These are phyloP conservation scores for Carex littledalei DNA, from an alignment of 176 grass and related monocot species.

Conservation along the genomic window DNA sequence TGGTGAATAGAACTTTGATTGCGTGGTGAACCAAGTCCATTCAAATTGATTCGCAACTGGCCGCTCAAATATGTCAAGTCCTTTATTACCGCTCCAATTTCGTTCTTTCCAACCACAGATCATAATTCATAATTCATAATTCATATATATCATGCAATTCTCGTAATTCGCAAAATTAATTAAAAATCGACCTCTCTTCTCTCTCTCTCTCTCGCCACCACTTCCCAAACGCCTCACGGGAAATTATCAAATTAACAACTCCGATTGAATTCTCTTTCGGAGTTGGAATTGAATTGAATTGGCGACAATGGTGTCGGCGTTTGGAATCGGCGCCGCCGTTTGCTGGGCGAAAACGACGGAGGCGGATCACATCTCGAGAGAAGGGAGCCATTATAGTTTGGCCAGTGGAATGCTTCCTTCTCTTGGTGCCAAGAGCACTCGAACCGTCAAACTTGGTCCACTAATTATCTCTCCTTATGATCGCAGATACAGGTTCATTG, in stretches of 20 bases:
- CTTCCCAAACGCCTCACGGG: background rate
- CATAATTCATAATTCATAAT: too few species aligned
- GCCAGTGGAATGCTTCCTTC: conserved; percentile 86
- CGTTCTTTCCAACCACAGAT: background rate
- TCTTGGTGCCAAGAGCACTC: conserved; percentile 78
- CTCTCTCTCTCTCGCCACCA: too few species aligned
- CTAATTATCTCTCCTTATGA: conserved; percentile 81
- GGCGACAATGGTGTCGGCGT: background rate
- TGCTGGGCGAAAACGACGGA: conserved; percentile 18
- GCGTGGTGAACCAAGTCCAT: background rate
- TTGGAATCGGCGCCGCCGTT: background rate
- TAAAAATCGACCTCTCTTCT: too few species aligned
- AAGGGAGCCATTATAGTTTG: conserved; percentile 92
- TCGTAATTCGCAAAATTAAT: background rate
- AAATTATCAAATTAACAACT: background rate
- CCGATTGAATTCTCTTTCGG: background rate
- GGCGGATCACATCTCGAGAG: conserved; percentile 46
- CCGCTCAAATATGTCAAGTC: background rate
- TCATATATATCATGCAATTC: too few species aligned
- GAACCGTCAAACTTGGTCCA: conserved; percentile 44
- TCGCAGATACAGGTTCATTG: conserved; percentile 55
- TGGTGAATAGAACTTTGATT: background rate
- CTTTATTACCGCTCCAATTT: background rate
- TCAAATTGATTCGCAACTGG: background rate
- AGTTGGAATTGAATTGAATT: background rate